phyloP scores from a whole-genome alignment of 306 rosid genomes.

The Cucurbita maxima region DNA sequence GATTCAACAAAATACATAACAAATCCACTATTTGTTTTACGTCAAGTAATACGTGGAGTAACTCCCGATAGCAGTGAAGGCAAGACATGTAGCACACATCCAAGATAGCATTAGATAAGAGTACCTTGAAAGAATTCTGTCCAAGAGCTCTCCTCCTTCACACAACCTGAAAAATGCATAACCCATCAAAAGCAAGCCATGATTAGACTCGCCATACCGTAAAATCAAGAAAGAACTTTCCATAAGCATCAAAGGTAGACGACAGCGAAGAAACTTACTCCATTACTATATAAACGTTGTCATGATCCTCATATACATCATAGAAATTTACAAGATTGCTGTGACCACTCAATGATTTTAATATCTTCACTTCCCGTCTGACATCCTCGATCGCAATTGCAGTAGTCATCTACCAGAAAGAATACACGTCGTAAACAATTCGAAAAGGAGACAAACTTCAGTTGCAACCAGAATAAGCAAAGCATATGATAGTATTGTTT shows the following conservation, averaged over 20 bases:
- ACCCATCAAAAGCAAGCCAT: neutral
- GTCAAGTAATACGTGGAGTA: too few relatives aligned
- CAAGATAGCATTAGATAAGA: neutral
- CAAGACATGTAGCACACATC: too few relatives aligned
- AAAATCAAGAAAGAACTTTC: neutral
- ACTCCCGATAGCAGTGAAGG: too few relatives aligned
- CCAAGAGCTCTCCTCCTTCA: slow-evolving; percentile 94
- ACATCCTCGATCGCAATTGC: slow-evolving; percentile 92
- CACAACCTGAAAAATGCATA: slow-evolving; percentile 44
- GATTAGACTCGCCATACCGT: neutral
- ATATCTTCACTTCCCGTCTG: slow-evolving; percentile 85
- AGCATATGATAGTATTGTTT: neutral
- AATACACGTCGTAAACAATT: neutral
- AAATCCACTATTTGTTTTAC: too few relatives aligned
- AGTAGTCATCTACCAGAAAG: slow-evolving; percentile 69
- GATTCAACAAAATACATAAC: too few relatives aligned
- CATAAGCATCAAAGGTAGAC: neutral
- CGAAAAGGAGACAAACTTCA: neutral
- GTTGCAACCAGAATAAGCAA: neutral
- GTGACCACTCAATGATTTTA: slow-evolving; percentile 77
- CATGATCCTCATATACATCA: slow-evolving; percentile 76
- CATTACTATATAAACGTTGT: slow-evolving; percentile 85
- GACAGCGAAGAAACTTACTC: slow-evolving; percentile 41
- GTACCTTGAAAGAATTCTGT: slow-evolving; percentile 76
- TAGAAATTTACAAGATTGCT: slow-evolving; percentile 58